Evolutionary conservation across 2,329 filamentous ascomycete genomes (phyloP), one percentile per base, ranked within the genome.

Genomic region (Calycina herbarum): DNA sequence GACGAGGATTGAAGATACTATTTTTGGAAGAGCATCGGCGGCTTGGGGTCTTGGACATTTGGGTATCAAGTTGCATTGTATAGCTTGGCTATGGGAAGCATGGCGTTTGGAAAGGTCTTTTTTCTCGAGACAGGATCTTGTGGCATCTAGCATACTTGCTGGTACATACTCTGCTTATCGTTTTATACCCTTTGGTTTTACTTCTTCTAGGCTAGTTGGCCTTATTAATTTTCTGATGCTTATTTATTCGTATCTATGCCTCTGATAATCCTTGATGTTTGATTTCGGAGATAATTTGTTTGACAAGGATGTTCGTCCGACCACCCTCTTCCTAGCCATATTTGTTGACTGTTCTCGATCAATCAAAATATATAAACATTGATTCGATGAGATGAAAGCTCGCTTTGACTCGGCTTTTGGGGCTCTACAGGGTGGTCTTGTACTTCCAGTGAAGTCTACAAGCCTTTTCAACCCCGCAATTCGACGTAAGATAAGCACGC

Each of bases 101-200:
- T 33, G 64, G 64, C 59, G 64, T 65, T 65, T 59, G 38, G 29
- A 29, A 33, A 31, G 54, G 54, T 29, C 13, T 35, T 33, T 57
- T 57, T 57, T 54, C 17, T 45, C 31, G 35, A 31, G 35, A 59
- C 51, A 59, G 31, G 48, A 57, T 60, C 61, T 65, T 13, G 24
- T 65, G 61, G 64, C 57, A 63, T 68, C 57, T 68, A 65, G 68
- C 65, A 71, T 70, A 71, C 63, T 48, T 35, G 62, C 58, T 38
- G 66, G 66, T 63, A 61, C 62, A 60, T 61, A 69, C 63, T 65
- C 66, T 68, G 63, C 42, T 54, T 29, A 57, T 57, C 5, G 54
- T 57, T 31, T 57, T 31, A 57, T 57, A 63, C 62, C 10, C 61
- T 64, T 54, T 65, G 62, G 59, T 38, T 29, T 45, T 27, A 13